Evolutionary conservation across 257 asterid genomes (phyloP), one percentile per base, ranked within the genome.

Genomic region (Petunia secreta): DNA sequence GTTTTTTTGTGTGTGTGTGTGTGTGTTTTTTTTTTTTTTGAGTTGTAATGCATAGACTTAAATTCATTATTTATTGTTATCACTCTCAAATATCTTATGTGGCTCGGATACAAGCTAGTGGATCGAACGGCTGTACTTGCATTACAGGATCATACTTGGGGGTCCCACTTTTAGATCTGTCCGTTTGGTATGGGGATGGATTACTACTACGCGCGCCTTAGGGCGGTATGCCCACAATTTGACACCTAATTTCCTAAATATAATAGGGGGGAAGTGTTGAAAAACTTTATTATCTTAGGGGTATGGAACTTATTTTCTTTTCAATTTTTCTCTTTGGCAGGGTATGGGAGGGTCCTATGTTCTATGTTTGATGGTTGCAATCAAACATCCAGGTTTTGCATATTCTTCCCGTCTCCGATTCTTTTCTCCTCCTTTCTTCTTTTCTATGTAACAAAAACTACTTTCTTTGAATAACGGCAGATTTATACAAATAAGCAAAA

Each of bases 91-190:
- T 25, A 25, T 25, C 39, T 60, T 16, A 55, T 64, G 82, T 13
- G 87, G 87, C 75, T 14, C 60, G 50, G 89, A 85, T 81, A 81
- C 75, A 83, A 64, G 67, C 13, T 83, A 14, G 10, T 10, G 62
- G 63, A 89, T 88, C 88, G 16, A 62, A 87, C 90, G 91, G 91
- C 75, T 83, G 78, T n/a, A 37, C 4, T 58, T 59, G 55, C 77
- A 77, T 80, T 79, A n/a, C 37, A 55, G 79, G 87, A 66, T 50
- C 75, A 75, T 60, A 69, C 43, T 4, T 38, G 40, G 0, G 79
- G 88, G 87, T 77, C 89, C 85, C 64, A 75, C 67, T 0, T 71
- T 62, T 71, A 80, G 86, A 89, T 89, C 83, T 85, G 92, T 88
- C 88, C 80, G 74, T 43, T 82, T 78, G 69, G 34, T 71, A 84